Conservation (phyloP, 495 filamentous ascomycete species). For the Melanomma pulvis-pyrius region DNA sequence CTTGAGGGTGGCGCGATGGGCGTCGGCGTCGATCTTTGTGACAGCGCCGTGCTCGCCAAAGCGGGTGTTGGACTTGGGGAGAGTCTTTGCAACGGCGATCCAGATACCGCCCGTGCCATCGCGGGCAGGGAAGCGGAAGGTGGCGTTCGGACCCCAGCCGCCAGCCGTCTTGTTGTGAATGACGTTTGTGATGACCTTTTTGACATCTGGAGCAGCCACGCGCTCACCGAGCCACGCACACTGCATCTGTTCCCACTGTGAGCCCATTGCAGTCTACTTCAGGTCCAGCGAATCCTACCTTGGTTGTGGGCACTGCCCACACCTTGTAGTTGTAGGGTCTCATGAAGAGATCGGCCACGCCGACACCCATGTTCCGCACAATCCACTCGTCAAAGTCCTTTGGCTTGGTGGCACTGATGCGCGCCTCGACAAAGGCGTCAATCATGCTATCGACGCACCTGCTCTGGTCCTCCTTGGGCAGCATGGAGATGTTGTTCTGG, state of each 20-base stretch:
- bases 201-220: slow-evolving; percentile 95
- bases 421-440: slow-evolving; percentile 84
- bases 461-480: slow-evolving; percentile 96
- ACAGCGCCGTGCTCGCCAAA: slow-evolving; percentile 87
- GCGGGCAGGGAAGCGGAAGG: slow-evolving; percentile 95
- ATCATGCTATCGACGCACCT: slow-evolving; percentile 96
- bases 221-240: slow-evolving; percentile 98
- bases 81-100: slow-evolving; percentile 93
- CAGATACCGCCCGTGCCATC: slow-evolving; percentile 98
- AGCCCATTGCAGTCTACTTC: background rate
- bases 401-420: slow-evolving; percentile 86
- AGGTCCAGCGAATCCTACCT: slow-evolving; percentile 60
- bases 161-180: slow-evolving; percentile 95
- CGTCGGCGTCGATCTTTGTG: slow-evolving; percentile 78
- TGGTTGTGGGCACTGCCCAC: slow-evolving; percentile 97
- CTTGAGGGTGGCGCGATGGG: slow-evolving; percentile 77
- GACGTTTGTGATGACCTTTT: slow-evolving; percentile 91
- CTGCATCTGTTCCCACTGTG: slow-evolving; percentile 77
- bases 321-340: slow-evolving; percentile 99
- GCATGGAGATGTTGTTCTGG: slow-evolving; percentile 99
- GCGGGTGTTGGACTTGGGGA: slow-evolving; percentile 87
- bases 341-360: slow-evolving; percentile 97
- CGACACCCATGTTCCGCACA: slow-evolving; percentile 83
- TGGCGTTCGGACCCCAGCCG: slow-evolving; percentile 97
- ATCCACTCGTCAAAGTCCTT: slow-evolving; percentile 99